Evolutionary conservation across 2,329 filamentous ascomycete species (phyloP).

Genomic region (Penicillium sp.): DNA sequence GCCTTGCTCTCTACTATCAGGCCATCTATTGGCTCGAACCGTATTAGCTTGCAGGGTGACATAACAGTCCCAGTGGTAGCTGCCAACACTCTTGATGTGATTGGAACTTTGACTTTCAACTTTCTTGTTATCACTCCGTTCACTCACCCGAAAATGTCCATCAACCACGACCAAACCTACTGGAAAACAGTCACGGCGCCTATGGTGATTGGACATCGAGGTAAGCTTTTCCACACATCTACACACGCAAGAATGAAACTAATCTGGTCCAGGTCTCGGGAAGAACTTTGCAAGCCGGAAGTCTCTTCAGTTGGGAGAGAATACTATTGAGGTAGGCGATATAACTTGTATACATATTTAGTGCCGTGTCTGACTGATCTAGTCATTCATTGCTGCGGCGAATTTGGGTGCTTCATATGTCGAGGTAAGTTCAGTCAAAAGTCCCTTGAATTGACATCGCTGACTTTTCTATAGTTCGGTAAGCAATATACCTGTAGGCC

Average conservation of each 20-base stretch:
- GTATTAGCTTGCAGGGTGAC: slow-evolving; percentile 90
- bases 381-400: slow-evolving; percentile 89
- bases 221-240: slow-evolving; percentile 19
- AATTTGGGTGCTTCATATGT: slow-evolving; percentile 78
- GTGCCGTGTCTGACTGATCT: slow-evolving; percentile 7
- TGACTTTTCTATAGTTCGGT: slow-evolving; percentile 22
- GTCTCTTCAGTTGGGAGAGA: slow-evolving; percentile 91
- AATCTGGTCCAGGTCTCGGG: slow-evolving; percentile 66
- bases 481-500: slow-evolving; percentile 9
- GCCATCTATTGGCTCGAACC: slow-evolving; percentile 73
- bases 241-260: slow-evolving; percentile 10
- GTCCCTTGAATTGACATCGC: neutral
- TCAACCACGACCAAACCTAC: slow-evolving; percentile 80
- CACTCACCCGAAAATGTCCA: slow-evolving; percentile 85
- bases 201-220: slow-evolving; percentile 71
- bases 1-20: slow-evolving; percentile 84
- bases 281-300: slow-evolving; percentile 83
- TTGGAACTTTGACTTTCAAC: slow-evolving; percentile 94
- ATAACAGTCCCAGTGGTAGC: slow-evolving; percentile 88
- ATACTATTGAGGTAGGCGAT: slow-evolving; percentile 63
- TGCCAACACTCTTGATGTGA: slow-evolving; percentile 76
- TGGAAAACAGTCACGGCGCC: slow-evolving; percentile 91
- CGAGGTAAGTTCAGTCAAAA: slow-evolving; percentile 44
- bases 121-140: slow-evolving; percentile 95
- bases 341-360: neutral